Base-by-base conservation (phyloP, 345 rosid species). In the Anastatica hierochuntica region DNA sequence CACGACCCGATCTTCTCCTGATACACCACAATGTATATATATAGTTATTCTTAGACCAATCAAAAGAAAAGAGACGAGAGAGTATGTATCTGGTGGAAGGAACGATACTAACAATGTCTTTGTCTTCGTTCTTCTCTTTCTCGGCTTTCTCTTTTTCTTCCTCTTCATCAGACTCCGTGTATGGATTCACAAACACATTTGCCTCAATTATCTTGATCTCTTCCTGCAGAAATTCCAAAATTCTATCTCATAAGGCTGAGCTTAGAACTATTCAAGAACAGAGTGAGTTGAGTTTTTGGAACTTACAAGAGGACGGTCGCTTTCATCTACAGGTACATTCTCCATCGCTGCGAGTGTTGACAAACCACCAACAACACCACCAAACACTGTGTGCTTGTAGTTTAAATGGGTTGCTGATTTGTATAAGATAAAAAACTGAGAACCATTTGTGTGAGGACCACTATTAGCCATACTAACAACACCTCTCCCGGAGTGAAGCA, bases 391-490 rank as follows among this genome's bases (percentile, higher is more conserved):
- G 69, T 92, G 97, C 55, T 92, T 92, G 60, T 69, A 88, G 79
- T 92, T 83, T 56, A 92, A 80, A 79, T 92, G 94, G 66, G 60
- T 73, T n/a, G 98, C 98, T 48, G 98, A 92, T 66, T 92, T 92
- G 82, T 92, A 92, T 16, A 92, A 75, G 64, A 92, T 83, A 76
- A 92, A 92, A 71, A 88, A 92, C 69, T 88, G 95, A 43, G 98
- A 92, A 66, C 98, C 97, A 69, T 92, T 92, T 14, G 95, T 77
- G 76, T 85, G 94, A 8, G 97, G 97, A 43, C 97, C 98, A 66
- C 95, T 92, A 68, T 85, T 92, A 43, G 95, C 98, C 97, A 92
- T 88, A 56, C 98, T 88, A 52, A 88, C 97, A 43, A 85, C 76
- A 13, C 98, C 97, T 72, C 88, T 81, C 65, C 97, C 97, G 4